phyloP scores from a whole-genome alignment of 139 green algal genomes.

The Closterium sp. region DNA sequence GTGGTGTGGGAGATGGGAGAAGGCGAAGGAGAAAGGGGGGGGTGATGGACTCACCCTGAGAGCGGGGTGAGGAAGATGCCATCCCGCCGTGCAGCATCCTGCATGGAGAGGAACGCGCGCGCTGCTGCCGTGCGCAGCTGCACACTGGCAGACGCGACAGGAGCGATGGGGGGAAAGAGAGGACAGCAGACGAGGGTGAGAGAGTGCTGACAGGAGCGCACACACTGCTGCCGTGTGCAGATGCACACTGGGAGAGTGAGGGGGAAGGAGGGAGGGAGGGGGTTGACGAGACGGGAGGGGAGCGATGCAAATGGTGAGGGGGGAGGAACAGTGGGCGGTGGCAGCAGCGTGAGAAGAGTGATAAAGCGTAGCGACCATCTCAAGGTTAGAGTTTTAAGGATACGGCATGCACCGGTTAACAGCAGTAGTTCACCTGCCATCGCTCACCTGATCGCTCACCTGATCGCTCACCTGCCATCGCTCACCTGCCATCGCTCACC shows the following conservation, averaged over 20 bases:
- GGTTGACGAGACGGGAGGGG: background rate
- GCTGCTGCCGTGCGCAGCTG: conserved; percentile 11
- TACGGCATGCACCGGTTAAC: background rate
- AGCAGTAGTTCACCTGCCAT: background rate
- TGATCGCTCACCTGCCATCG: background rate
- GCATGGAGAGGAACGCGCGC: conserved; percentile 15
- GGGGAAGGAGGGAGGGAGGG: no score
- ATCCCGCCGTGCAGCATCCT: conserved; percentile 11
- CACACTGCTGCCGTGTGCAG: background rate
- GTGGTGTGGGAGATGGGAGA: background rate
- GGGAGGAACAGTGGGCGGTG: background rate
- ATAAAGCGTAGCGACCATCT: no score
- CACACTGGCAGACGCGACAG: conserved; percentile 9
- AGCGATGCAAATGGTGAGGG: background rate
- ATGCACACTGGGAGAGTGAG: conserved; percentile 16
- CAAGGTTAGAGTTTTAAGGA: no score
- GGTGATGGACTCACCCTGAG: no score
- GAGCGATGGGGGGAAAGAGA: background rate
- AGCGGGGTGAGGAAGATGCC: conserved; percentile 21
- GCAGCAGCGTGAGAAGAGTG: background rate
- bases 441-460: background rate
- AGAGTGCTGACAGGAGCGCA: no score
- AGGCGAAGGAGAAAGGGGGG: no score
- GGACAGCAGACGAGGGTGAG: background rate
- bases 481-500: conserved; percentile 26